Evolutionary conservation across 1,284 basidiomycete species (phyloP).

Genomic region (Trichosporon ovoides): DNA sequence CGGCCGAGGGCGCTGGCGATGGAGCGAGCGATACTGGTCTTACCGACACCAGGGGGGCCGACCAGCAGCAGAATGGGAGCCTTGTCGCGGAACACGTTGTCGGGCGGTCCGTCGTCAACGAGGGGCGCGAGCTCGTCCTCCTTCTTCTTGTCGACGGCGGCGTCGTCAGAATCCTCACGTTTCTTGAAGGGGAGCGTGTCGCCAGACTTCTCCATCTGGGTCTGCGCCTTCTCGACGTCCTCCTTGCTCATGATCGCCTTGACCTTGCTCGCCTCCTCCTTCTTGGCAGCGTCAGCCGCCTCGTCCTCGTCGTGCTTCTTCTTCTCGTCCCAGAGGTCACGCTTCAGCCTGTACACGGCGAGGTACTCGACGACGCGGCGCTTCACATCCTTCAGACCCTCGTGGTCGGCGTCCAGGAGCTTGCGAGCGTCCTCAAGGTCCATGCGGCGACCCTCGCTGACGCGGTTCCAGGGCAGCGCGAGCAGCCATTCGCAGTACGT

Average conservation of each 20-base stretch:
- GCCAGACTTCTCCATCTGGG: conserved; percentile 3
- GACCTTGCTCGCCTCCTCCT: not conserved
- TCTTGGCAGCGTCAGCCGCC: not conserved
- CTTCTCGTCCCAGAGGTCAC: conserved; percentile 35
- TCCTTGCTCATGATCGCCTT: conserved; percentile 11
- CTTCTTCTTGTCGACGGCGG: not conserved
- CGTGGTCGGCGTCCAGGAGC: conserved; percentile 41
- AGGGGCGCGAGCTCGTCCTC: conserved; percentile 1
- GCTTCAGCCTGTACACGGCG: conserved; percentile 44
- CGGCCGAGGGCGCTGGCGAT: conserved; percentile 39
- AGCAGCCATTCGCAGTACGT: conserved; percentile 45
- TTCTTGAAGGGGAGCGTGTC: not conserved
- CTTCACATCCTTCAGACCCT: conserved; percentile 44
- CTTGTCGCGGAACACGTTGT: conserved; percentile 41
- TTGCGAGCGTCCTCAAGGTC: conserved; percentile 33
- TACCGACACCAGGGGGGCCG: conserved; percentile 94
- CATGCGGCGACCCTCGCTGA: conserved; percentile 29
- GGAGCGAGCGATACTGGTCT: conserved; percentile 59
- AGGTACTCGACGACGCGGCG: conserved; percentile 44
- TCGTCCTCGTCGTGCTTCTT: conserved; percentile 11
- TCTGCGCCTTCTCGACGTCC: not conserved
- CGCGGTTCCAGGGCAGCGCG: conserved; percentile 39
- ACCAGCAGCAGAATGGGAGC: conserved; percentile 56
- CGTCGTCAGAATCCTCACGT: conserved; percentile 9
- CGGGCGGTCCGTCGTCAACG: conserved; percentile 29